Conservation (phyloP, 2,329 filamentous ascomycete genomes). For the Talaromyces atroroseus region DNA sequence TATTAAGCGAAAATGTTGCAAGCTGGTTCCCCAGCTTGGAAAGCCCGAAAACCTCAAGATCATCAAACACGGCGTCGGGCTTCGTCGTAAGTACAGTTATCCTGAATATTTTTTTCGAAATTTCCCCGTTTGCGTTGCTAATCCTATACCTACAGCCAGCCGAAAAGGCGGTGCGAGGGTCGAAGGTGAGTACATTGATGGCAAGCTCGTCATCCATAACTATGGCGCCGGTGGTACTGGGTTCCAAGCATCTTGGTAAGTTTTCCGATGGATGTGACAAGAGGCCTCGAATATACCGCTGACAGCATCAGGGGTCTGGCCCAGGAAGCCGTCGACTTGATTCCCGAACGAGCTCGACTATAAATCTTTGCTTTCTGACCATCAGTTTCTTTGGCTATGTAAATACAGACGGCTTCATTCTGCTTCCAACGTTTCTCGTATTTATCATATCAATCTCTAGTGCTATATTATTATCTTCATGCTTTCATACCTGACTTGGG, state of each 20-base stretch:
- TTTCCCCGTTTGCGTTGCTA: conserved; percentile 3
- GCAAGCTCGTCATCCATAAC: conserved; percentile 12
- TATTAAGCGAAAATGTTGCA: conserved; percentile 12
- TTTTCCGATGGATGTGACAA: neutral
- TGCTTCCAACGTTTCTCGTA: no score
- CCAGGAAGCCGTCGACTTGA: conserved; percentile 6
- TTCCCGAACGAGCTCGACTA: conserved; percentile 8
- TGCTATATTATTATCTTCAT: neutral
- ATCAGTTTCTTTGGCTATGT: neutral
- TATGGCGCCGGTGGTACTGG: conserved; percentile 13
- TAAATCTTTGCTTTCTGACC: conserved; percentile 3
- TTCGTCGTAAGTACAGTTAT: conserved; percentile 11
- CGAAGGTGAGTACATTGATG: conserved; percentile 11
- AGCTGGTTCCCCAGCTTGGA: conserved; percentile 10
- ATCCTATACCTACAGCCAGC: conserved; percentile 6
- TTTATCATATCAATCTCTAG: neutral
- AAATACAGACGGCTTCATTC: neutral
- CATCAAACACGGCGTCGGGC: conserved; percentile 9
- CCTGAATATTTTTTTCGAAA: neutral
- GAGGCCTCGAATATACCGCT: neutral
- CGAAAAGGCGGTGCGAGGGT: conserved; percentile 12
- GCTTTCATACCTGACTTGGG: conserved; percentile 3
- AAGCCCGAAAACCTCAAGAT: conserved; percentile 11
- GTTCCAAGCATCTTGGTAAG: conserved; percentile 13
- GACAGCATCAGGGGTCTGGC: conserved; percentile 9